Conservation (phyloP, 2,329 filamentous ascomycete species). For the Sporothrix curviconia region DNA sequence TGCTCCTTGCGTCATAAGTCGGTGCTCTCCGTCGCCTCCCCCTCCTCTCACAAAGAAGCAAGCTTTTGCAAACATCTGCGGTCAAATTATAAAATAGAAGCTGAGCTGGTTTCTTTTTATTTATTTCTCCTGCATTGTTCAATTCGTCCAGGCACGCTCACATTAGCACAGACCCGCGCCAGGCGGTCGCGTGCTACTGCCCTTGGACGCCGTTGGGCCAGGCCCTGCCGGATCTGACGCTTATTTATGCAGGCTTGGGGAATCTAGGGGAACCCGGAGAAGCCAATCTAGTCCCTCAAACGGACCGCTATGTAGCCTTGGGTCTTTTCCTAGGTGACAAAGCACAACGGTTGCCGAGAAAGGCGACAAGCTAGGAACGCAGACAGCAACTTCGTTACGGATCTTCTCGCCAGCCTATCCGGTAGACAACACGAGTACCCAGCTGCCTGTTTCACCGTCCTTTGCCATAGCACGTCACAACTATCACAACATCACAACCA, state of each 20-base stretch:
- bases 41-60: background rate
- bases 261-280: conserved; percentile 4
- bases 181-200: no score
- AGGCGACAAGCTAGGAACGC: background rate
- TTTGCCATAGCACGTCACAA: no score
- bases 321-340: conserved; percentile 1
- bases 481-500: no score
- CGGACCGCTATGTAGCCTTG: background rate
- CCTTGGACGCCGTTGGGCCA: background rate
- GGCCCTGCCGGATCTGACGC: background rate
- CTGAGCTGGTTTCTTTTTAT: no score
- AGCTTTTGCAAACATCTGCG: no score
- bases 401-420: background rate
- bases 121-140: background rate
- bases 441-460: no score
- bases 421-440: background rate
- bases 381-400: background rate
- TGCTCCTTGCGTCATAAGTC: background rate
- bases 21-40: background rate
- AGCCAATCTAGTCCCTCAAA: background rate
- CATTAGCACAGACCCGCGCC: no score
- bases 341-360: background rate
- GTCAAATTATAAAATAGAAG: no score
- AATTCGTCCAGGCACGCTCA: background rate
- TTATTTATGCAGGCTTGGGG: conserved; percentile 11